A percentile compares a stretch with the other conserved stretches of the same genome.
Evolutionary conservation across 176 grass and related monocot species (phyloP).

Genomic region (Aegilops umbellulata): DNA sequence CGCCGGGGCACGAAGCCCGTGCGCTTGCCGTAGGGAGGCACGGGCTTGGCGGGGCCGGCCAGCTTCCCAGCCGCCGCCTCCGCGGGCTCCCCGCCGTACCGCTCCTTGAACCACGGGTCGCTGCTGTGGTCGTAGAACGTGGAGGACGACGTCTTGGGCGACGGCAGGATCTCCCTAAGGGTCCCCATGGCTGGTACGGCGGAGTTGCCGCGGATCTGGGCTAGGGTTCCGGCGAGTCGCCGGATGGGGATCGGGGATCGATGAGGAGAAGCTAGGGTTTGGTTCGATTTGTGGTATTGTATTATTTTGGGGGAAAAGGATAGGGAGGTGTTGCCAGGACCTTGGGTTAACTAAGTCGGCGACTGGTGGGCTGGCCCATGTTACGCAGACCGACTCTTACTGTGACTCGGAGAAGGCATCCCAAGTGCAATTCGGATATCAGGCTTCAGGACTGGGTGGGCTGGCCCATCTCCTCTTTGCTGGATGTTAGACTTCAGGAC

Average conservation of each 20-base stretch:
- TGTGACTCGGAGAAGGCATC: neutral
- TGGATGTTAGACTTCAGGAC: no score
- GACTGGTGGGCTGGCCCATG: neutral
- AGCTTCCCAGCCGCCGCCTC: slow-evolving; percentile 24
- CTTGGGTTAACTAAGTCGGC: slow-evolving; percentile 1
- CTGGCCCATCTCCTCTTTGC: no score
- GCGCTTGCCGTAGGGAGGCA: slow-evolving; percentile 75
- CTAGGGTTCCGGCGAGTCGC: slow-evolving; percentile 46
- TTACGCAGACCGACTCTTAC: neutral
- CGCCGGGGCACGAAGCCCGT: slow-evolving; percentile 72
- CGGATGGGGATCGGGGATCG: slow-evolving; percentile 23
- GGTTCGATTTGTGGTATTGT: neutral
- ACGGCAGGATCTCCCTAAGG: slow-evolving; percentile 76
- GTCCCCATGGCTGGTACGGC: slow-evolving; percentile 44
- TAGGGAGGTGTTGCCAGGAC: neutral
- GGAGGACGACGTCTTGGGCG: slow-evolving; percentile 48
- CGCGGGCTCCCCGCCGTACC: slow-evolving; percentile 51
- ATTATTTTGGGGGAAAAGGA: slow-evolving; percentile 4
- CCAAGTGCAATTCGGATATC: no score
- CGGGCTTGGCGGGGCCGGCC: slow-evolving; percentile 18
- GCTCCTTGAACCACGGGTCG: slow-evolving; percentile 94
- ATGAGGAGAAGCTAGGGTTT: slow-evolving; percentile 43
- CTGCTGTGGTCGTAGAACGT: slow-evolving; percentile 86
- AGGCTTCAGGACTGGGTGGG: no score
- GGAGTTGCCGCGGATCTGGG: slow-evolving; percentile 5